A percentile compares a stretch with the other conserved stretches of the same genome.
Evolutionary conservation across 345 rosid species (phyloP).

Genomic region (Toxicodendron radicans): DNA sequence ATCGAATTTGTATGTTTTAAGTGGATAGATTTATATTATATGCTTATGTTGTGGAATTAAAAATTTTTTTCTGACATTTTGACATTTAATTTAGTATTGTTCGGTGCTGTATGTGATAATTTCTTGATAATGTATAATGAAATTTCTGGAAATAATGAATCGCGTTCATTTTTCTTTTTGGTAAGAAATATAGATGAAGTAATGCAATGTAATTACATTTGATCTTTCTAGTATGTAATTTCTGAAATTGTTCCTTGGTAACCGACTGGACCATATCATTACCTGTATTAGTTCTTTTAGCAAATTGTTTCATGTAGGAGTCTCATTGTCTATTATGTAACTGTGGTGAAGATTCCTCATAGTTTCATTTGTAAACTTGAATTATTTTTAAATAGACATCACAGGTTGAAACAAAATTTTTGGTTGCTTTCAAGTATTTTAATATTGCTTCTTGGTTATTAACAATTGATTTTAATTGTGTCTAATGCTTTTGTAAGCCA

Average conservation of each 20-base stretch:
- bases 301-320: neutral
- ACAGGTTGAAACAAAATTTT: neutral
- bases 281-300: neutral
- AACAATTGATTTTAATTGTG: neutral
- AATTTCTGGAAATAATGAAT: neutral
- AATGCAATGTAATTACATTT: neutral
- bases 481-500: constrained; percentile 6
- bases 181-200: neutral
- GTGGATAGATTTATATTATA: too few species aligned
- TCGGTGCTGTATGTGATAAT: neutral
- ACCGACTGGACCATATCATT: neutral
- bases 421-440: neutral
- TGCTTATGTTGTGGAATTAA: too few species aligned
- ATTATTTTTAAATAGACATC: neutral
- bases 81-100: neutral
- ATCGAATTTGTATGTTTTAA: neutral
- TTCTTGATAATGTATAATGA: neutral
- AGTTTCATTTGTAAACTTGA: neutral
- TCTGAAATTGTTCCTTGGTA: neutral
- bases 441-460: neutral
- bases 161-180: neutral
- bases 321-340: neutral
- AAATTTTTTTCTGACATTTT: neutral
- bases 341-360: neutral
- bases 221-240: neutral